A percentile compares a stretch with the other conserved stretches of the same genome.
These are phyloP conservation scores for Aspergillus sp. DNA, from an alignment of 2,329 filamentous ascomycete genomes.

Conservation along the genomic window DNA sequence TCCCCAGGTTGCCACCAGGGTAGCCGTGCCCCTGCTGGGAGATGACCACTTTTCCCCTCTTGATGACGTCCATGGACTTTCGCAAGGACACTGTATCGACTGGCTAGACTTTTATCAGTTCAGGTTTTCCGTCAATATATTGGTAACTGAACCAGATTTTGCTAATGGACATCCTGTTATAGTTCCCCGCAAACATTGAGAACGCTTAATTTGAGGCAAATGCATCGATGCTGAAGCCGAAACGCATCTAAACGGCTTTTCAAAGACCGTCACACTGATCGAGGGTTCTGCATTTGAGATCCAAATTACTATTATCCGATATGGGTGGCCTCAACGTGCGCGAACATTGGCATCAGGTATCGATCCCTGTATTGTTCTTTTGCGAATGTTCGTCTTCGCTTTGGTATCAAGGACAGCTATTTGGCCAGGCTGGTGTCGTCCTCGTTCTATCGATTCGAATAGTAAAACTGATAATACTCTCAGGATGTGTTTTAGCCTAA, in stretches of 20 bases:
- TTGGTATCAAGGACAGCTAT: not conserved
- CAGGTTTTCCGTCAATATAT: not conserved
- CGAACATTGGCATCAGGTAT: not conserved
- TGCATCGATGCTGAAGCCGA: not conserved
- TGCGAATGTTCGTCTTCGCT: not conserved
- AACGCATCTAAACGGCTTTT: not conserved
- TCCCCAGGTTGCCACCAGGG: constrained; percentile 15
- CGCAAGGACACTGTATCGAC: not conserved
- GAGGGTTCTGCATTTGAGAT: not conserved
- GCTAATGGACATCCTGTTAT: not conserved
- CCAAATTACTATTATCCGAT: not conserved
- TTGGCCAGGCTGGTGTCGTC: not conserved
- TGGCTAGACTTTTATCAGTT: not conserved
- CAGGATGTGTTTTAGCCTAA: not conserved
- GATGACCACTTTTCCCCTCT: constrained; percentile 5
- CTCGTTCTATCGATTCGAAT: not conserved
- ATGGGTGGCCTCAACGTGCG: not conserved
- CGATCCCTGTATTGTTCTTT: not conserved
- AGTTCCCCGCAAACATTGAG: not conserved
- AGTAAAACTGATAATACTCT: not conserved
- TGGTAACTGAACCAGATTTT: not conserved
- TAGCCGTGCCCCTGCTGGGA: constrained; percentile 12
- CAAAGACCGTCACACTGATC: not conserved
- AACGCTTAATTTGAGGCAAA: not conserved
- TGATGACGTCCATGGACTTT: constrained; percentile 9